Evolutionary conservation across 2,329 filamentous ascomycete species (phyloP).

Genomic region (Cytospora leucostoma): DNA sequence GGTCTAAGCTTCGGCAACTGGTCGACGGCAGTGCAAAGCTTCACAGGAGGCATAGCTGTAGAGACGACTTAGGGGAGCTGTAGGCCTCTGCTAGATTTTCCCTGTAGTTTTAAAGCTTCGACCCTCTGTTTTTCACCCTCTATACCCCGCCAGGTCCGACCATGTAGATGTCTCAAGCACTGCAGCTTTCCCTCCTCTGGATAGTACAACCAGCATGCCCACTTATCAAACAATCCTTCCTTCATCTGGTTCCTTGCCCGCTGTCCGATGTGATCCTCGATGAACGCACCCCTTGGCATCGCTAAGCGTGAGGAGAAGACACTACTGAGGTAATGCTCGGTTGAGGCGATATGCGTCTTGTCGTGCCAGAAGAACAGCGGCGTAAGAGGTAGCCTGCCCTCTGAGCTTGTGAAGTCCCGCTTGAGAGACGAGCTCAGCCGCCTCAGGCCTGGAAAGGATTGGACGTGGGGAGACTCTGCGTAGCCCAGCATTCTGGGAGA

Average conservation of each 20-base stretch:
- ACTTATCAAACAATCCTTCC: constrained; percentile 50
- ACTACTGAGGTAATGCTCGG: constrained; percentile 49
- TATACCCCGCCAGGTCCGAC: constrained; percentile 50
- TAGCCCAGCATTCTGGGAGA: constrained; percentile 55
- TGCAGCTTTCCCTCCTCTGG: constrained; percentile 47
- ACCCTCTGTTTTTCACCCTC: constrained; percentile 34
- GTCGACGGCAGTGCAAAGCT: too few relatives aligned
- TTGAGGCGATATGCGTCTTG: constrained; percentile 55
- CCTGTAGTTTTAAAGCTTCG: constrained; percentile 8
- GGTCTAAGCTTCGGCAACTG: too few relatives aligned
- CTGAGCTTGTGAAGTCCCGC: constrained; percentile 38
- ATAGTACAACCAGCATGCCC: constrained; percentile 59
- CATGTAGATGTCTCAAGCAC: constrained; percentile 54
- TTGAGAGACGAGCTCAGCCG: constrained; percentile 46
- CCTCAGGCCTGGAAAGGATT: constrained; percentile 44
- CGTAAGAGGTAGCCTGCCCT: constrained; percentile 47
- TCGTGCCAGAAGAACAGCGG: constrained; percentile 63
- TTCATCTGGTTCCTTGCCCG: constrained; percentile 59
- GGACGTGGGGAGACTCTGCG: constrained; percentile 49
- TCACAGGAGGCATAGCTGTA: too few relatives aligned
- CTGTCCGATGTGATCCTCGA: constrained; percentile 58
- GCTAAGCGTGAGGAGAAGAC: constrained; percentile 54
- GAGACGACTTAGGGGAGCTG: too few relatives aligned
- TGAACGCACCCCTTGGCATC: constrained; percentile 54
- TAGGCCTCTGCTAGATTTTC: not conserved